Evolutionary conservation across 164 flowering plant species (phyloP), one percentile per base, ranked within the genome.

Genomic region (Vitis labrusca): DNA sequence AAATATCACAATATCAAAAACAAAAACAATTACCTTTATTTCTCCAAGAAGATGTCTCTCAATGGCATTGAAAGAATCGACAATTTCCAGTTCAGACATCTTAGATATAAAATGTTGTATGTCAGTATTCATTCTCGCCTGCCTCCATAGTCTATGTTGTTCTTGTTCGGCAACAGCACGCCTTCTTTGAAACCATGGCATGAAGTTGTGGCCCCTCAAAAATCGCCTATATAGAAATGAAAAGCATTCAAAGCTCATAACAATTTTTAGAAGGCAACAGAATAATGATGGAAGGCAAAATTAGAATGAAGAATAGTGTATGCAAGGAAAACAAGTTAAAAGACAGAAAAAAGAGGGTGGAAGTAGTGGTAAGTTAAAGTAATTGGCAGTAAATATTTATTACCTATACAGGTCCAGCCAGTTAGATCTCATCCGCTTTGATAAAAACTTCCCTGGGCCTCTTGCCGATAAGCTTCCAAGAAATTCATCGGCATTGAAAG

Each of bases 351-450:
- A 12, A 51, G 12, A 17, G 32, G 7, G 67, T 48, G 12, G 30
- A 13, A 13, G 4, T n/a, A 17, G 10, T 12, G 48, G 29, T 49
- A 13, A 49, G 66, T 4, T 4, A 37, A 13, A 11, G 16, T 11
- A 11, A 60, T 32, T 1, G 15, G 67, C 47, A 59, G n/a, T 50
- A 13, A 73, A 65, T 19, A n/a, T 51, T 23, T 17, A 65, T 61
- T 83, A 93, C 99, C 95, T 89, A 82, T 93, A 96, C 12, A 93
- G 84, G 61, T 96, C 98, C 77, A 93, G 81, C 99, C 99, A 96
- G 67, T 93, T 96, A 55, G 91, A 86, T 76, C 78, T 91, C 98
- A 92, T 93, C 71, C 99, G 81, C 83, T 96, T 93, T 9, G 87
- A 80, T 48, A 96, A 73, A 76, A 93, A 96, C 85, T 89, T 93